Evolutionary conservation across 2,329 filamentous ascomycete genomes (phyloP).

Genomic region (Teratosphaeriaceae sp.): DNA sequence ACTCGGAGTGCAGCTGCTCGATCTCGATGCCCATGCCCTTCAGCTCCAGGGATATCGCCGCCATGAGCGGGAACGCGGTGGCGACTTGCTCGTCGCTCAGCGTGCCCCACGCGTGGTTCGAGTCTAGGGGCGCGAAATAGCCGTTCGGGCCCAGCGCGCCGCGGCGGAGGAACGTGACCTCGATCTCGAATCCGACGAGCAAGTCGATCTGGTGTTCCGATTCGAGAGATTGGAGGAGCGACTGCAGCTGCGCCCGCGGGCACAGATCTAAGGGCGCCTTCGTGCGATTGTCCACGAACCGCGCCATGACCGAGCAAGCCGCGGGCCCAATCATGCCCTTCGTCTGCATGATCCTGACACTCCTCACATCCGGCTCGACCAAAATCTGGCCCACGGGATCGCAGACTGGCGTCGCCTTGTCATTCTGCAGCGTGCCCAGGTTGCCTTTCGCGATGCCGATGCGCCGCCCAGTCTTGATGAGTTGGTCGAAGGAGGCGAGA

Average conservation of each 20-base stretch:
- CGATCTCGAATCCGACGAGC: conserved; percentile 72
- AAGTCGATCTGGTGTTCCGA: conserved; percentile 50
- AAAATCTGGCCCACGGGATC: conserved; percentile 59
- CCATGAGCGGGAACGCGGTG: conserved; percentile 51
- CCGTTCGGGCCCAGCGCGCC: conserved; percentile 13
- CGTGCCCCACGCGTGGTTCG: conserved; percentile 65
- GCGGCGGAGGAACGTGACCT: conserved; percentile 62
- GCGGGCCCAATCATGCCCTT: conserved; percentile 26
- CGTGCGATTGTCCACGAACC: conserved; percentile 52
- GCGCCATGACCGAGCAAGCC: conserved; percentile 56
- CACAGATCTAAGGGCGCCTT: conserved; percentile 51
- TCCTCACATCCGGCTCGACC: conserved; percentile 59
- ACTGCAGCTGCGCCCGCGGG: conserved; percentile 45
- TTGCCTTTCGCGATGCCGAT: conserved; percentile 59
- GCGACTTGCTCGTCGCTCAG: conserved; percentile 57
- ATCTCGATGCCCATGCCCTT: conserved; percentile 57
- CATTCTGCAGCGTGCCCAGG: conserved; percentile 62
- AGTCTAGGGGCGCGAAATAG: conserved; percentile 41
- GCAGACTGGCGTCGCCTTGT: conserved; percentile 49
- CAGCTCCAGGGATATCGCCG: conserved; percentile 58
- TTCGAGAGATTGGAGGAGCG: conserved; percentile 47
- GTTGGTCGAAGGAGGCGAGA: conserved; percentile 38
- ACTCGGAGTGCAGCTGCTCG: conserved; percentile 70
- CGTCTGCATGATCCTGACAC: conserved; percentile 49
- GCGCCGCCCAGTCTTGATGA: conserved; percentile 28